Evolutionary conservation across 805 yeast genomes (phyloP).

Genomic region (Kodamaea kaohsiungensis): DNA sequence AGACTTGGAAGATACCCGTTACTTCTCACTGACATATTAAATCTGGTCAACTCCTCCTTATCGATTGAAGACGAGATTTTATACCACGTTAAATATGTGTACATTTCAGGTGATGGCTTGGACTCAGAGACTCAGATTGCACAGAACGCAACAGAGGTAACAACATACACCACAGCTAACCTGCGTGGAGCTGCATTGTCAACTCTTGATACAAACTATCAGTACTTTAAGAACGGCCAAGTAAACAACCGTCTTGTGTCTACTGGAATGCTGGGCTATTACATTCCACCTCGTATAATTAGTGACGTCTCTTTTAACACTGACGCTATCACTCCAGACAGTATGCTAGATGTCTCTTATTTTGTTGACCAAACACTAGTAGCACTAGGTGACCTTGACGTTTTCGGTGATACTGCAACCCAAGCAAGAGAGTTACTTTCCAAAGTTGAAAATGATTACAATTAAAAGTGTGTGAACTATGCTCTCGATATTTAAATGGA

Average conservation of each 20-base stretch:
- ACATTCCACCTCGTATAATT: background rate
- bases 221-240: background rate
- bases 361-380: background rate
- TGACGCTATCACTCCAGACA: background rate
- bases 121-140: background rate
- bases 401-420: background rate
- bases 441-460: background rate
- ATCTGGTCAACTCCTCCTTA: background rate
- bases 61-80: background rate
- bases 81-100: background rate
- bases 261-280: background rate
- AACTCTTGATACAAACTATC: background rate
- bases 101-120: background rate
- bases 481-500: no score
- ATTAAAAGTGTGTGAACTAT: background rate
- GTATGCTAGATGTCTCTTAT: background rate
- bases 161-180: background rate
- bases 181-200: background rate
- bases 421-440: background rate
- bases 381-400: background rate
- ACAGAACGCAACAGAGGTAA: background rate
- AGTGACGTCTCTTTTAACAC: background rate
- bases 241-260: background rate
- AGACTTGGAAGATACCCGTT: background rate
- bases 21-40: background rate